Percentiles rank a stretch among this genome's conserved stretches.
Conservation (phyloP, 2,329 filamentous ascomycete genomes). For the Trichocomaceae sp. region DNA sequence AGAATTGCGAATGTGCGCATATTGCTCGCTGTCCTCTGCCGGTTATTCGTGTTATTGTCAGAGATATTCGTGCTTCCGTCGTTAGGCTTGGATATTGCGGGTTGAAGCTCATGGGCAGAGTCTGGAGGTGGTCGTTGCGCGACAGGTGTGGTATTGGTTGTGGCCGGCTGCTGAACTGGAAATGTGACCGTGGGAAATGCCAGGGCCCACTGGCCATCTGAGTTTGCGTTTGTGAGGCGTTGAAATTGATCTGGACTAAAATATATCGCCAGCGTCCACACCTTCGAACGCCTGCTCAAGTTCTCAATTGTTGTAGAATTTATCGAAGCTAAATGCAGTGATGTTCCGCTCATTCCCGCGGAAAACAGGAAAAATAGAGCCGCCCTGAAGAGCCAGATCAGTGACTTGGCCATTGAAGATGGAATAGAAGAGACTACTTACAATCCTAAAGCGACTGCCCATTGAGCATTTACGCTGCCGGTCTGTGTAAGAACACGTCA, state of each 20-base stretch:
- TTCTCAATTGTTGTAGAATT: slow-evolving; percentile 85
- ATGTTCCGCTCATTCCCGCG: slow-evolving; percentile 67
- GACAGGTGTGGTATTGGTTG: not conserved
- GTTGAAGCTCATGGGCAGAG: not conserved
- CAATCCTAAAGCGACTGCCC: slow-evolving; percentile 61
- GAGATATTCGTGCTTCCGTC: not conserved
- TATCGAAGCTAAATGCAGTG: slow-evolving; percentile 59
- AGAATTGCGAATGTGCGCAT: slow-evolving; percentile 72
- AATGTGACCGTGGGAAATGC: slow-evolving; percentile 37
- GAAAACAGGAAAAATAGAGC: slow-evolving; percentile 76
- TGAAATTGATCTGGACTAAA: slow-evolving; percentile 29
- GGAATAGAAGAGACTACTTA: slow-evolving; percentile 27
- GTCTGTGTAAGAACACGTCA: slow-evolving; percentile 29
- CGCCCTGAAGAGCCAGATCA: slow-evolving; percentile 31
- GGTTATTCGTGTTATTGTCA: slow-evolving; percentile 3
- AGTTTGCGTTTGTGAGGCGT: slow-evolving; percentile 20
- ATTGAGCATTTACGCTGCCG: slow-evolving; percentile 49
- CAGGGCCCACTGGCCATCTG: slow-evolving; percentile 28
- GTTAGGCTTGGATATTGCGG: not conserved
- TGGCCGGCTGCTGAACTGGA: slow-evolving; percentile 25
- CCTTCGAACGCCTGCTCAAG: slow-evolving; percentile 54
- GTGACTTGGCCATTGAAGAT: slow-evolving; percentile 16
- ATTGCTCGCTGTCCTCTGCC: slow-evolving; percentile 32
- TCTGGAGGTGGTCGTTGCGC: not conserved
- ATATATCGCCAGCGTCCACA: slow-evolving; percentile 68